Evolutionary conservation across 1,139 yeast species (phyloP).

Genomic region (Blastobotrys elegans): DNA sequence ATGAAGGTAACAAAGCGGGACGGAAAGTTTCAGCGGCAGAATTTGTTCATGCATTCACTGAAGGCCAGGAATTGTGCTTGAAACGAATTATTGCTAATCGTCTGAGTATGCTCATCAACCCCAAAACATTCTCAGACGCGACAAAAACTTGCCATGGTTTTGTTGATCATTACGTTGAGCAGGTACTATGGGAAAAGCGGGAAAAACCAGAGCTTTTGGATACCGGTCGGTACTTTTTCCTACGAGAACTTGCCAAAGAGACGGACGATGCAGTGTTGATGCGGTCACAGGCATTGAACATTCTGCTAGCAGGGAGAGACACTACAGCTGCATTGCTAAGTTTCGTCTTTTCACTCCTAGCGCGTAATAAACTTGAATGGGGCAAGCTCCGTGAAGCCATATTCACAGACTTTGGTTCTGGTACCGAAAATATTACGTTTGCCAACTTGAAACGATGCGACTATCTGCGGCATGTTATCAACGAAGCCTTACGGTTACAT

Average conservation of each 20-base stretch:
- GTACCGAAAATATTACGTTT: slow-evolving; percentile 34
- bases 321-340: slow-evolving; percentile 49
- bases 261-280: slow-evolving; percentile 45
- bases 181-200: slow-evolving; percentile 21
- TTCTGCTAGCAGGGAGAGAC: slow-evolving; percentile 50
- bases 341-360: slow-evolving; percentile 43
- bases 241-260: slow-evolving; percentile 46
- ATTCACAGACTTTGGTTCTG: slow-evolving; percentile 28
- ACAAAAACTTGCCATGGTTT: slow-evolving; percentile 26
- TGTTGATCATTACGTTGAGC: slow-evolving; percentile 30
- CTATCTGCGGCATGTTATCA: slow-evolving; percentile 45
- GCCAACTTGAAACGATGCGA: slow-evolving; percentile 49
- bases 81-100: slow-evolving; percentile 37
- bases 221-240: slow-evolving; percentile 12
- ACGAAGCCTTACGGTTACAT: slow-evolving; percentile 49
- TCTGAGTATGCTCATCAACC: slow-evolving; percentile 36
- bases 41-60: slow-evolving; percentile 45
- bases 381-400: slow-evolving; percentile 26
- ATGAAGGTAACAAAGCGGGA: slow-evolving; percentile 15
- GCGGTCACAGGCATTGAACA: slow-evolving; percentile 47
- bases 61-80: slow-evolving; percentile 38
- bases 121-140: slow-evolving; percentile 33
- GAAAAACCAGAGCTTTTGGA: slow-evolving; percentile 14
- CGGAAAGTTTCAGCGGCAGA: slow-evolving; percentile 25
- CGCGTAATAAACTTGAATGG: slow-evolving; percentile 41